Conservation (phyloP, 768 basidiomycete species). For the Exidia glandulosa region DNA sequence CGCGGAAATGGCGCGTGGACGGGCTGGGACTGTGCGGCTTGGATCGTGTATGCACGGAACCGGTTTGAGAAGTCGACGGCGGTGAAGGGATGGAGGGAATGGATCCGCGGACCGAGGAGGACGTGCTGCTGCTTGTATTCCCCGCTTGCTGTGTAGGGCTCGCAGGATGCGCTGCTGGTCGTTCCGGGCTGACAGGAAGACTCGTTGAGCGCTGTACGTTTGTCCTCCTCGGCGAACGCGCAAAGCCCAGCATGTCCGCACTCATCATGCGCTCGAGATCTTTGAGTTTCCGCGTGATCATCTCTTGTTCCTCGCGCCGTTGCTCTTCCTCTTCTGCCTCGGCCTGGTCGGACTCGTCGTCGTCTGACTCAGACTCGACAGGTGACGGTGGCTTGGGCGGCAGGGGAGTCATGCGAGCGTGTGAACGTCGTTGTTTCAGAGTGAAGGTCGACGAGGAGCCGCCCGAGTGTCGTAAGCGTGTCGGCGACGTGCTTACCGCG, state of each 20-base stretch:
- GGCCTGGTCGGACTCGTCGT: constrained; percentile 33
- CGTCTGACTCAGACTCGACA: constrained; percentile 27
- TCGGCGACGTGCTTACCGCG: background rate
- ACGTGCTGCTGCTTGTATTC: constrained; percentile 59
- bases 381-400: constrained; percentile 12
- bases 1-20: constrained; percentile 51
- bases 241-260: constrained; percentile 59
- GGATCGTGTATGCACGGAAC: constrained; percentile 25
- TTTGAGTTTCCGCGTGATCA: constrained; percentile 53
- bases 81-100: constrained; percentile 77
- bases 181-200: too few relatives aligned
- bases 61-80: constrained; percentile 37
- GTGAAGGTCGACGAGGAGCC: constrained; percentile 2
- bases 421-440: background rate
- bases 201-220: background rate
- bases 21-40: constrained; percentile 42
- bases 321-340: constrained; percentile 64
- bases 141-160: constrained; percentile 22
- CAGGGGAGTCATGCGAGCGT: background rate
- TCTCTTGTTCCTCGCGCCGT: constrained; percentile 54
- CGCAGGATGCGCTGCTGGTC: background rate
- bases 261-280: constrained; percentile 66
- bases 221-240: constrained; percentile 25
- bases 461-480: background rate
- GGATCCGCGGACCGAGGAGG: constrained; percentile 51